Base-by-base conservation (phyloP, 345 rosid species). In the Citrus unshiu region DNA sequence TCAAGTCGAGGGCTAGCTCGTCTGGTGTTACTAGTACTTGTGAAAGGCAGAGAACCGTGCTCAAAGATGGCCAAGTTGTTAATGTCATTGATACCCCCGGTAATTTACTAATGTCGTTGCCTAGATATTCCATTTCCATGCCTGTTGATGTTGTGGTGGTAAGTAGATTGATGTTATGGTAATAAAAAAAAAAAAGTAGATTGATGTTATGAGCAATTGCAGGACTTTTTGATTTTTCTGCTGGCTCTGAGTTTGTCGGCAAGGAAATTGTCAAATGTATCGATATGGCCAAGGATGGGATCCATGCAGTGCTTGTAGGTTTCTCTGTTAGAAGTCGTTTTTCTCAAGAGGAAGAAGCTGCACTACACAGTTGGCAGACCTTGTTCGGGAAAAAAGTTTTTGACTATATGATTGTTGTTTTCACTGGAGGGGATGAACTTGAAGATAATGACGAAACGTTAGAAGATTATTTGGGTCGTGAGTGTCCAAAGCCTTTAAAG, bases 21-120 rank as follows among this genome's bases (percentile, higher is more conserved):
- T 75, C 88, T 0, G 97, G 93, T n/a, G 89, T 93, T 43, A 95
- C 99, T 0, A 87, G 85, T 54, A 89, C 92, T 19, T 92, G 91
- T 63, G 91, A 93, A 82, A 82, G 89, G 86, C 89, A 90, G 70
- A 81, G 62, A 64, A 84, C 93, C 65, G 81, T 78, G 0, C 79
- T 87, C 51, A 80, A 73, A 70, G 91, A 90, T 84, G 97, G 96
- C 8, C 98, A 91, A 61, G 77, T 86, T 39, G 70, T 95, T 78
- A 93, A 90, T 85, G 99, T 95, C 66, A 87, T 95, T 30, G 98
- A 93, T 73, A 95, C 98, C 81, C 98, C 95, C 69, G 97, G 99
- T 95, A 86, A 7, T 16, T 5, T 9, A 12, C 29, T 14, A 6
- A 16, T 13, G 46, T 21, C 4, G 9, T 8, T 65, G 24, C 21